phyloP scores from a whole-genome alignment of 441 rosid genomes.

The Populus tomentosa region DNA sequence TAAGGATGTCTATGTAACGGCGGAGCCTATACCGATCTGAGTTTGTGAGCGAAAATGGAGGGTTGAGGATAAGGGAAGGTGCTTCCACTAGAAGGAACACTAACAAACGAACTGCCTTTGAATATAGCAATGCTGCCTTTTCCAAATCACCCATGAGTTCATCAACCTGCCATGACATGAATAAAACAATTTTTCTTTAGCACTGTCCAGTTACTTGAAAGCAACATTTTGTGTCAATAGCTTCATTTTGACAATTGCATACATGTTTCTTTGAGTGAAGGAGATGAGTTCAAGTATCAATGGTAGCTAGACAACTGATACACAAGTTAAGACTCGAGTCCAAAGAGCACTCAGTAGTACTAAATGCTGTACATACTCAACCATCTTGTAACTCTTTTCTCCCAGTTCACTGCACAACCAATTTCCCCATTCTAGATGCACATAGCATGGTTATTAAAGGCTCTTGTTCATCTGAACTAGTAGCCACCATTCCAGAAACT shows the following conservation, averaged over 20 bases:
- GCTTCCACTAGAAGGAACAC: slow-evolving; percentile 86
- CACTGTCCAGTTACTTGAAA: not conserved
- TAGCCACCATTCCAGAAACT: not conserved
- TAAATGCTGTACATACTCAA: not conserved
- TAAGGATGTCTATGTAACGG: slow-evolving; percentile 63
- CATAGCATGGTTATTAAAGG: not conserved
- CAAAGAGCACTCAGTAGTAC: not conserved
- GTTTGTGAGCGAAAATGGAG: slow-evolving; percentile 90
- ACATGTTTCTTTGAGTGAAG: not conserved
- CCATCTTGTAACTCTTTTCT: not conserved
- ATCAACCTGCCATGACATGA: slow-evolving; percentile 48
- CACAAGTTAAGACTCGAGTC: not conserved
- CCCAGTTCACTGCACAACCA: not conserved
- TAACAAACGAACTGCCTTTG: slow-evolving; percentile 68
- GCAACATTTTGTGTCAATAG: not conserved
- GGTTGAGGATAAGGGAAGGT: slow-evolving; percentile 77
- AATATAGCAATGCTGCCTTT: slow-evolving; percentile 54
- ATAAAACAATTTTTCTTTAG: not conserved
- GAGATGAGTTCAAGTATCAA: not conserved
- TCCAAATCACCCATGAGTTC: slow-evolving; percentile 73
- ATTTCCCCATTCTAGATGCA: not conserved
- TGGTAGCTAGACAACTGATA: not conserved
- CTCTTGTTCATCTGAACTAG: not conserved
- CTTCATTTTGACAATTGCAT: not conserved
- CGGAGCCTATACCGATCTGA: slow-evolving; percentile 67